Base-by-base conservation (phyloP, 805 yeast genomes). In the Geotrichum ghanense region DNA sequence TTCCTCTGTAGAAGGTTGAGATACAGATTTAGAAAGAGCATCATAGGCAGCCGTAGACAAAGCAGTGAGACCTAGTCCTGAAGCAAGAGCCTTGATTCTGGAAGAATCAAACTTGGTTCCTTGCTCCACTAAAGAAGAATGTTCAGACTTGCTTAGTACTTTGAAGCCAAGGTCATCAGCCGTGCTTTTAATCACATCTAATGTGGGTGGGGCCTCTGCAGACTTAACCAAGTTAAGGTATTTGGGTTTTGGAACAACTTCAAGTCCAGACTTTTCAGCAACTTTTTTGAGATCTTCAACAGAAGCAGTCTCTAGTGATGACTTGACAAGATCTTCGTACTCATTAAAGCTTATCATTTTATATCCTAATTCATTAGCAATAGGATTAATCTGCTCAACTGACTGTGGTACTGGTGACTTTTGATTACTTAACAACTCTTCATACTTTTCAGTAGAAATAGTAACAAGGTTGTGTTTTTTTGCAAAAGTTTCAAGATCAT, bases 191-290 rank as follows among this genome's bases (percentile, higher is more conserved):
- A 31, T 31, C 5, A 31, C 37, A 31, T 31, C 37, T n/a, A 31
- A n/a, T 7, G 47, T 44, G 12, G 27, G 24, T 7, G 35, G 12
- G 2, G 41, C 26, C 17, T 47, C 51, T 3, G 49, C 43, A 26
- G 34, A 39, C n/a, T 48, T 41, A 16, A 39, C 35, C 43, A 57
- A 45, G 2, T 22, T 41, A 3, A 47, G 50, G 37, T 53, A 53
- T 37, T 56, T 60, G 17, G 51, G 56, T 12, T 31, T 37, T 22
- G 55, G 40, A 4, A 57, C 37, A 3, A 54, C 47, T 20, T 50
- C 55, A 26, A 55, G 34, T 1, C 57, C 57, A 40, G 54, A 57
- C 23, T 45, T 47, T 7, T 49, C 53, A 4, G 61, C 61, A 35
- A 6, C 46, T 45, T 21, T 55, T 40, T 5, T 56, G 58, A n/a